phyloP scores from a whole-genome alignment of 2,329 filamentous ascomycete genomes.

The Aspergillus ustus region DNA sequence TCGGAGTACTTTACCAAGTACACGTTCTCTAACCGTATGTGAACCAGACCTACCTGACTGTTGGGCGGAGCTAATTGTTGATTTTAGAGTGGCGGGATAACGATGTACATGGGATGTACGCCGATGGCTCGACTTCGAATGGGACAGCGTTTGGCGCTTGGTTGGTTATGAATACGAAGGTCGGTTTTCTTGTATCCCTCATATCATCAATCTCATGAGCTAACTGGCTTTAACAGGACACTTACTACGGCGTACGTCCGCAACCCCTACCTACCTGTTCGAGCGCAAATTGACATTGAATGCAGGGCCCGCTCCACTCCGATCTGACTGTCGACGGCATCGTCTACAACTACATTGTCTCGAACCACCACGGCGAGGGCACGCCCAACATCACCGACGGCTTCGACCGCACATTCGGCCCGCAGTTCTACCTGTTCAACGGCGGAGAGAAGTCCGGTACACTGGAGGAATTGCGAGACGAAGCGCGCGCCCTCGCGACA shows the following conservation, averaged over 20 bases:
- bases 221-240: slow-evolving; percentile 25
- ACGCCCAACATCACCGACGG: slow-evolving; percentile 68
- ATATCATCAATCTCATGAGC: background rate
- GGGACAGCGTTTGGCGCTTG: slow-evolving; percentile 63
- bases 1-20: slow-evolving; percentile 71
- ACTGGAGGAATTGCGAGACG: slow-evolving; percentile 55
- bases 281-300: slow-evolving; percentile 2
- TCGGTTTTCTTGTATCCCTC: slow-evolving; percentile 44
- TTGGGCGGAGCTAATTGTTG: background rate
- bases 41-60: background rate
- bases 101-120: slow-evolving; percentile 60
- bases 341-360: slow-evolving; percentile 68
- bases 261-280: no score
- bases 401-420: slow-evolving; percentile 69
- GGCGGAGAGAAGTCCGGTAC: slow-evolving; percentile 53
- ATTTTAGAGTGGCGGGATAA: slow-evolving; percentile 57
- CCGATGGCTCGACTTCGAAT: slow-evolving; percentile 55
- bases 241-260: slow-evolving; percentile 33
- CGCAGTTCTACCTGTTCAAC: slow-evolving; percentile 68
- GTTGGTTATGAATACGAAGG: slow-evolving; percentile 68
- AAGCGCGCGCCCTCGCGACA: slow-evolving; percentile 58
- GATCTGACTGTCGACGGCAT: slow-evolving; percentile 69
- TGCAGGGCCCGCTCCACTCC: slow-evolving; percentile 61
- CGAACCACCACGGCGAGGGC: slow-evolving; percentile 66
- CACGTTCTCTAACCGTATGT: slow-evolving; percentile 58